phyloP scores from a whole-genome alignment of 2,329 filamentous ascomycete species.

The Fusarium hainanense region DNA sequence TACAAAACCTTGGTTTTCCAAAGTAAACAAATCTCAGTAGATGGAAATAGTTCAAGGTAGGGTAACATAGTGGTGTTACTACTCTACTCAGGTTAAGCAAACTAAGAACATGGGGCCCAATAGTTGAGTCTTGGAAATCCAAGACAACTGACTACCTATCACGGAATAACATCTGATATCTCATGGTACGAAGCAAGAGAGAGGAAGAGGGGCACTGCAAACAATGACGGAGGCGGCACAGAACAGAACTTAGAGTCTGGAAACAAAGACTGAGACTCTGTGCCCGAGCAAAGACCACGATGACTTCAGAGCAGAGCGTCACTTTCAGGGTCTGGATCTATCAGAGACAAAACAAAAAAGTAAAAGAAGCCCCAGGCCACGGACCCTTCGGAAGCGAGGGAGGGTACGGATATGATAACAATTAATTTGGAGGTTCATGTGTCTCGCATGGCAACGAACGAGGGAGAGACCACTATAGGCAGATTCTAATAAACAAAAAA shows the following conservation, averaged over 20 bases:
- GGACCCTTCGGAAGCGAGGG: slow-evolving; percentile 21
- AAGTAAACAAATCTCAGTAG: background rate
- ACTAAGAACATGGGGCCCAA: slow-evolving; percentile 19
- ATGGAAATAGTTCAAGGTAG: background rate
- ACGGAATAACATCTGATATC: background rate
- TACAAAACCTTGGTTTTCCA: background rate
- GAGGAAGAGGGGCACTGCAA: background rate
- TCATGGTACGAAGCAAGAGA: background rate
- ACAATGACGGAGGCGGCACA: slow-evolving; percentile 19
- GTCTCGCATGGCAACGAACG: slow-evolving; percentile 16
- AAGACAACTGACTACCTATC: slow-evolving; percentile 11
- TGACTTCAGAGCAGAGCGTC: slow-evolving; percentile 4
- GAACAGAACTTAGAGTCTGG: background rate
- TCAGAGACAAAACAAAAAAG: slow-evolving; percentile 8
- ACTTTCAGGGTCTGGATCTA: slow-evolving; percentile 11
- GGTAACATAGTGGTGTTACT: background rate
- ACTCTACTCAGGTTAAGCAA: no score
- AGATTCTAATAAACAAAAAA: background rate
- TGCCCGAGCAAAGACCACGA: background rate
- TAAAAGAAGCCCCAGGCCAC: background rate
- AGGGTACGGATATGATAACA: background rate
- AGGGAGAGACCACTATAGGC: background rate
- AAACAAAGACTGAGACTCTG: slow-evolving; percentile 3
- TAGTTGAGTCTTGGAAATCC: slow-evolving; percentile 14
- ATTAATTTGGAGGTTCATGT: slow-evolving; percentile 14